These are phyloP conservation scores for Platanthera guangdongensis DNA, from an alignment of 106 monocot genomes.

Conservation along the genomic window DNA sequence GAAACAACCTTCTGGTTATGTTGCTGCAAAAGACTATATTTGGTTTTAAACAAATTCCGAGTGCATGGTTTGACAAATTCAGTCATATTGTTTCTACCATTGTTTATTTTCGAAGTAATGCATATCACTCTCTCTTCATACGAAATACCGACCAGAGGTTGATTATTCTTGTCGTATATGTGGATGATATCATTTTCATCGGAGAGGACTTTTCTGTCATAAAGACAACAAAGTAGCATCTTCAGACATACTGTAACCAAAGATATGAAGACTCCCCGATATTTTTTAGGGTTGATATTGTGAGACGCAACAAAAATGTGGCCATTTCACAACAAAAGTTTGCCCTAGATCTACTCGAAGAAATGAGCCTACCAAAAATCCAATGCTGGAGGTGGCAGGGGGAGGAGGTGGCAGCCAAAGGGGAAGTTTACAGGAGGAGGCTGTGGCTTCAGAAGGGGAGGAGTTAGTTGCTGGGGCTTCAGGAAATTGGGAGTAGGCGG, in stretches of 20 bases:
- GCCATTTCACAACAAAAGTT: no score
- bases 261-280: not conserved
- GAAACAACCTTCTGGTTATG: not conserved
- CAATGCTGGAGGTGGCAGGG: no score
- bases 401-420: no score
- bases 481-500: no score
- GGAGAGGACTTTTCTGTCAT: not conserved
- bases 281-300: no score
- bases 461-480: no score
- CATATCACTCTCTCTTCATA: not conserved
- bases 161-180: not conserved
- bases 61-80: not conserved
- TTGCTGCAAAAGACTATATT: not conserved
- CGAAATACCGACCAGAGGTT: not conserved
- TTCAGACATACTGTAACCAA: not conserved
- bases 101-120: not conserved
- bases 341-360: no score
- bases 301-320: no score
- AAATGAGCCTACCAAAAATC: no score
- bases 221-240: not conserved
- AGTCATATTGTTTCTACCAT: not conserved
- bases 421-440: no score
- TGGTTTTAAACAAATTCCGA: not conserved
- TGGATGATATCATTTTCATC: not conserved
- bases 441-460: no score